A percentile compares a stretch with the other conserved stretches of the same genome.
Evolutionary conservation across 805 yeast genomes (phyloP).

Genomic region (Metschnikowia sp.): DNA sequence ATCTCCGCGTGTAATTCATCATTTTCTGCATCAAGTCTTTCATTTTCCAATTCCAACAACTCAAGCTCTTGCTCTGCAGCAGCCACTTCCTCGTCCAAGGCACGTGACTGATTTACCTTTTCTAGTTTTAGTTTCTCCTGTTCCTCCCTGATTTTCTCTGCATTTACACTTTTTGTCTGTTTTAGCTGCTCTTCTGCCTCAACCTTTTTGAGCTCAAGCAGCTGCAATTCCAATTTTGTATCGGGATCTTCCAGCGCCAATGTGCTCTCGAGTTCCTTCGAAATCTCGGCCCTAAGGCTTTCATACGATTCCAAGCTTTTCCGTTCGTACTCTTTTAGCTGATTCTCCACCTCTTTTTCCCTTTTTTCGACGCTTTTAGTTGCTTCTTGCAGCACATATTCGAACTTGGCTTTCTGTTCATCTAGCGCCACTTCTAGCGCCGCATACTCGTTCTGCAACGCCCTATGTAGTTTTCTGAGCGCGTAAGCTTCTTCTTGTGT

Average conservation of each 20-base stretch:
- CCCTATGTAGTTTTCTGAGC: constrained; percentile 8
- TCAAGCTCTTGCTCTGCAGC: not conserved
- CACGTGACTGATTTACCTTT: not conserved
- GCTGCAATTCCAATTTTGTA: constrained; percentile 1
- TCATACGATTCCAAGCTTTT: constrained; percentile 26
- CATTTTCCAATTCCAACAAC: not conserved
- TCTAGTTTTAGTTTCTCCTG: not conserved
- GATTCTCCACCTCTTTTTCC: constrained; percentile 27
- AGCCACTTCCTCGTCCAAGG: not conserved
- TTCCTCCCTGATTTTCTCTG: not conserved
- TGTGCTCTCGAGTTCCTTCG: constrained; percentile 28
- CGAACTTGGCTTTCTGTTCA: constrained; percentile 19
- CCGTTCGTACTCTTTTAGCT: constrained; percentile 29
- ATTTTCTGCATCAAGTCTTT: not conserved
- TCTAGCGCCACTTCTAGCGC: constrained; percentile 6
- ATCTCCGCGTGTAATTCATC: not conserved
- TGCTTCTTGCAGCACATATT: constrained; percentile 24
- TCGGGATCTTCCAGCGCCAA: constrained; percentile 1
- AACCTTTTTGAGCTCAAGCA: not conserved
- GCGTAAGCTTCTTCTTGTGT: constrained; percentile 9
- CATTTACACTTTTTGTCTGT: not conserved
- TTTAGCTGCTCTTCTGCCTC: not conserved
- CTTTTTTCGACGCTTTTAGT: constrained; percentile 27
- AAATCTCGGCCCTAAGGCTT: constrained; percentile 32
- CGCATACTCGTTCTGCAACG: constrained; percentile 8